phyloP scores from a whole-genome alignment of 2,329 filamentous ascomycete species.

The Malbranchea zuffiana region DNA sequence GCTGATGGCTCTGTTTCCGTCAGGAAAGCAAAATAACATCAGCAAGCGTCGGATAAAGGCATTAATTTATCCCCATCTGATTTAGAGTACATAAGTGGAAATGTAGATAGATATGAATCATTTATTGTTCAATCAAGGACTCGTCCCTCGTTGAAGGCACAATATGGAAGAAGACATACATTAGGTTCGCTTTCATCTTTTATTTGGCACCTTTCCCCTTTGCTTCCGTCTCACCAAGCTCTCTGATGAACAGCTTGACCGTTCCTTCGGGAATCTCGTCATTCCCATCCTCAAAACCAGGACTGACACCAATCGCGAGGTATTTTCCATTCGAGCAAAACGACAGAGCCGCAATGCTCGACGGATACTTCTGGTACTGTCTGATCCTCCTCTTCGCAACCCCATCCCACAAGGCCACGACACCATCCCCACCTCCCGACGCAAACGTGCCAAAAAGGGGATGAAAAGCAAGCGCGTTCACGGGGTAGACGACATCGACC shows the following conservation, averaged over 20 bases:
- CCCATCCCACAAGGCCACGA: slow-evolving; percentile 88
- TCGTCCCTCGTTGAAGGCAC: slow-evolving; percentile 63
- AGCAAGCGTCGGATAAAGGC: no score
- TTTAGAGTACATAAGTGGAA: no score
- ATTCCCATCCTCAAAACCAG: slow-evolving; percentile 78
- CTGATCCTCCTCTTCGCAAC: slow-evolving; percentile 80
- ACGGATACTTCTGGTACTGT: slow-evolving; percentile 74
- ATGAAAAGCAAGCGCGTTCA: slow-evolving; percentile 83
- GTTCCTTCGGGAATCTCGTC: slow-evolving; percentile 63
- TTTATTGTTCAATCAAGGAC: slow-evolving; percentile 73
- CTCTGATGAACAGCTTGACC: slow-evolving; percentile 67
- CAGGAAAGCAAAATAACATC: slow-evolving; percentile 30
- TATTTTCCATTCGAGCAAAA: slow-evolving; percentile 70
- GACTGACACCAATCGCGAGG: slow-evolving; percentile 69
- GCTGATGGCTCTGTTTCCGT: slow-evolving; percentile 59
- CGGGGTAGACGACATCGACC: slow-evolving; percentile 77
- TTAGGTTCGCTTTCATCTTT: no score
- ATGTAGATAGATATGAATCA: no score
- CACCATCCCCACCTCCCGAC: slow-evolving; percentile 77
- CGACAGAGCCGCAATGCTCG: slow-evolving; percentile 63
- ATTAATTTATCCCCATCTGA: no score
- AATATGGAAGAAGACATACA: slow-evolving; percentile 56
- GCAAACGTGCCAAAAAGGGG: slow-evolving; percentile 75
- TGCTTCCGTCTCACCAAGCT: slow-evolving; percentile 77
- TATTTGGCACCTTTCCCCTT: slow-evolving; percentile 70